phyloP scores from a whole-genome alignment of 345 rosid species.

The Litchi chinensis region DNA sequence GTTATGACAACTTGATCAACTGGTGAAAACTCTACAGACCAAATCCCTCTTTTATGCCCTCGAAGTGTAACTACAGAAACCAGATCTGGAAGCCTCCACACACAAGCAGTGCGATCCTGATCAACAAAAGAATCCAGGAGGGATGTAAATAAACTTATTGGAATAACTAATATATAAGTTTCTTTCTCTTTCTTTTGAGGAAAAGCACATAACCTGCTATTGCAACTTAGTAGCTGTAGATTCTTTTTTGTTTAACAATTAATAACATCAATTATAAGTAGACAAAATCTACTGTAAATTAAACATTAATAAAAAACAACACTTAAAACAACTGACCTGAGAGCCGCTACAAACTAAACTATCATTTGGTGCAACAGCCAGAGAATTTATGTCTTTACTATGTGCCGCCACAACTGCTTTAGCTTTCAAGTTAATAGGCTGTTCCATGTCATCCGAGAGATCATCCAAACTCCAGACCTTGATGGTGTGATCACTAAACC shows the following conservation, averaged over 20 bases:
- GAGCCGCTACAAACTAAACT: constrained; percentile 92
- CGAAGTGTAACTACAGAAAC: constrained; percentile 72
- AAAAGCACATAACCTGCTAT: neutral
- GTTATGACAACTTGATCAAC: constrained; percentile 96
- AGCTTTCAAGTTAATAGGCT: constrained; percentile 70
- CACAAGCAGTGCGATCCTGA: constrained; percentile 95
- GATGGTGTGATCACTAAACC: constrained; percentile 85
- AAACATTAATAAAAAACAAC: neutral
- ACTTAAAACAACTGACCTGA: constrained; percentile 53
- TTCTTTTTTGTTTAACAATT: neutral
- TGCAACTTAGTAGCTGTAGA: neutral
- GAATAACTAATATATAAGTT: too few species aligned
- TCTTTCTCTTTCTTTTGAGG: neutral
- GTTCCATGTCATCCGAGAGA: constrained; percentile 53
- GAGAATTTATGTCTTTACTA: constrained; percentile 85
- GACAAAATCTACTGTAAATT: neutral
- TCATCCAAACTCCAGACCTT: constrained; percentile 90
- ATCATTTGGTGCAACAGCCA: constrained; percentile 91
- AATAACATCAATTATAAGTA: neutral
- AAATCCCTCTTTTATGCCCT: constrained; percentile 94
- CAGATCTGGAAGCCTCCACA: constrained; percentile 91
- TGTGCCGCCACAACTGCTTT: constrained; percentile 96
- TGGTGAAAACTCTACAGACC: constrained; percentile 97
- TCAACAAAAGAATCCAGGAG: constrained; percentile 20
- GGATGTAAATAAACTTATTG: neutral